Percentiles rank a stretch among this genome's conserved stretches.
phyloP scores from a whole-genome alignment of 768 basidiomycete genomes.

The Suillus sp. region DNA sequence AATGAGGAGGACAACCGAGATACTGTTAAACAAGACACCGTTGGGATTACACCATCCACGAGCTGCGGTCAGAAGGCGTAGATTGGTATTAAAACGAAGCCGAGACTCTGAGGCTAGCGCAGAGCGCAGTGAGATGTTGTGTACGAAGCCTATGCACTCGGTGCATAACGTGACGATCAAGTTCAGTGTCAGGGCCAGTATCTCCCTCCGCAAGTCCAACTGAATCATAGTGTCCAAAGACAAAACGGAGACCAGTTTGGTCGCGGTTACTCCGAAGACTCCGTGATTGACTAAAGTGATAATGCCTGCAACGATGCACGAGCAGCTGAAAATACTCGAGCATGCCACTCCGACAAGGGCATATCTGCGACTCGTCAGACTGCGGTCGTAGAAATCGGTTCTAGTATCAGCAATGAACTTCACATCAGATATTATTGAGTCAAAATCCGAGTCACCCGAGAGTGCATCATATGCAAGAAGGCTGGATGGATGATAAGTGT shows the following conservation, averaged over 20 bases:
- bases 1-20: constrained; percentile 32
- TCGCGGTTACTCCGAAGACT: constrained; percentile 2
- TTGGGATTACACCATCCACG: constrained; percentile 25
- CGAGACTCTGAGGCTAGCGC: constrained; percentile 28
- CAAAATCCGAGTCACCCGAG: constrained; percentile 15
- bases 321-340: constrained; percentile 24
- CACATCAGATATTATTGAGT: constrained; percentile 21
- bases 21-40: constrained; percentile 21
- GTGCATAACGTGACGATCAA: constrained; percentile 30
- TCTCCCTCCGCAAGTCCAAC: constrained; percentile 16
- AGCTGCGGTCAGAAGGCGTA: constrained; percentile 30
- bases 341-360: constrained; percentile 28
- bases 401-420: constrained; percentile 23
- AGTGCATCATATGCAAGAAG: background rate
- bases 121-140: constrained; percentile 29
- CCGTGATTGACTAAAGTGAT: constrained; percentile 19
- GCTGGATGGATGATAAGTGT: background rate
- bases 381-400: constrained; percentile 32
- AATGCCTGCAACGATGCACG: constrained; percentile 28
- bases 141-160: constrained; percentile 32
- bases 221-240: no score
- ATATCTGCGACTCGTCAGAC: constrained; percentile 25
- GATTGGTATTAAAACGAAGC: constrained; percentile 33
- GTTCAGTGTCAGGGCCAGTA: constrained; percentile 27
- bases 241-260: no score